Conservation (phyloP, 495 filamentous ascomycete genomes). For the Tuber microsphaerosporum region DNA sequence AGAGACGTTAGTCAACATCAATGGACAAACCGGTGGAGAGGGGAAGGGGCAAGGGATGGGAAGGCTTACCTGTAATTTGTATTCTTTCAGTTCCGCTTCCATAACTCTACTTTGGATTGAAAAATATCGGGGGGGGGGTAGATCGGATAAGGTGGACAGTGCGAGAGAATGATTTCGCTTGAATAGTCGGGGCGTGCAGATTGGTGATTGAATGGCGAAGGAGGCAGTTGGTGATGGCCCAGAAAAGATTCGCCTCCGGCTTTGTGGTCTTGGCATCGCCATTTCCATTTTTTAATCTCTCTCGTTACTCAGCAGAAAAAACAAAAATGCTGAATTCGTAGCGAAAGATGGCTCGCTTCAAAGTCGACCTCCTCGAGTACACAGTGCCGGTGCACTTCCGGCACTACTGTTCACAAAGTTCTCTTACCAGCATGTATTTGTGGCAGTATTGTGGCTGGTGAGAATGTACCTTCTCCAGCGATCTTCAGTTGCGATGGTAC, state of each 20-base stretch:
- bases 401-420: too few species aligned
- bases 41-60: conserved; percentile 11
- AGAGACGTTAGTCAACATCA: conserved; percentile 7
- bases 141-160: not conserved
- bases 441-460: too few species aligned
- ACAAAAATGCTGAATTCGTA: not conserved
- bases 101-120: conserved; percentile 6
- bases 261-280: not conserved
- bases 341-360: not conserved
- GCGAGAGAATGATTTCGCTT: not conserved
- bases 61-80: conserved; percentile 63
- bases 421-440: too few species aligned
- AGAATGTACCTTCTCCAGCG: too few species aligned
- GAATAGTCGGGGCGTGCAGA: not conserved
- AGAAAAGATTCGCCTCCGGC: not conserved
- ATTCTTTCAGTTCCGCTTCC: conserved; percentile 73
- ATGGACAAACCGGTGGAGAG: conserved; percentile 2
- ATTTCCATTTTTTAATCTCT: not conserved
- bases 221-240: not conserved
- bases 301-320: not conserved
- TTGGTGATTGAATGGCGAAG: not conserved
- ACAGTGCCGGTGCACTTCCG: not conserved
- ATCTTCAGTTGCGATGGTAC: too few species aligned
- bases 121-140: not conserved
- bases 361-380: not conserved